Evolutionary conservation across 2,329 filamentous ascomycete species (phyloP).

Genomic region (Beauveria medogensis): DNA sequence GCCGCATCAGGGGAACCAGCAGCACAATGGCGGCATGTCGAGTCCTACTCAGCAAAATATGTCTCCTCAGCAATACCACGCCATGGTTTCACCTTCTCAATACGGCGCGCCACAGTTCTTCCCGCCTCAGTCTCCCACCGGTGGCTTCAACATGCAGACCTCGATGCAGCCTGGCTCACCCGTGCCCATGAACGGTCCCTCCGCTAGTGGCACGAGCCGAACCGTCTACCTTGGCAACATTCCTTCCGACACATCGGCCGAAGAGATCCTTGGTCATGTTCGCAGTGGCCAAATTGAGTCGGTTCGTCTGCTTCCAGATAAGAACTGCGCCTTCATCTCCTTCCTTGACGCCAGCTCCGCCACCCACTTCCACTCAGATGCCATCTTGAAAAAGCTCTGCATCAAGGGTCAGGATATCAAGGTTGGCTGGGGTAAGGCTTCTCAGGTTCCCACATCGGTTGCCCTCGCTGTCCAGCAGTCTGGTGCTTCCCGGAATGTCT

Average conservation of each 20-base stretch:
- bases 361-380: conserved; percentile 98
- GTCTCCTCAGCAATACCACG: conserved; percentile 76
- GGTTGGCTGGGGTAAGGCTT: conserved; percentile 98
- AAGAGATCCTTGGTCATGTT: conserved; percentile 94
- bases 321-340: conserved; percentile 99
- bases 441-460: conserved; percentile 93
- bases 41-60: conserved; percentile 72
- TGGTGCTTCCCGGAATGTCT: conserved; percentile 92
- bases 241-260: conserved; percentile 90
- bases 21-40: conserved; percentile 53
- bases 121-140: conserved; percentile 81
- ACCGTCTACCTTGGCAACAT: conserved; percentile 98
- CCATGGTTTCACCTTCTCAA: conserved; percentile 76
- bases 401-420: conserved; percentile 99
- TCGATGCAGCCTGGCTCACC: conserved; percentile 61
- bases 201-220: conserved; percentile 84
- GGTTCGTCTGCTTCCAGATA: conserved; percentile 91
- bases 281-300: conserved; percentile 98
- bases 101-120: conserved; percentile 77
- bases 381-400: conserved; percentile 97
- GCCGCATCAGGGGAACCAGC: conserved; percentile 44
- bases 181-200: conserved; percentile 66
- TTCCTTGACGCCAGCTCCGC: conserved; percentile 97
- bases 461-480: conserved; percentile 97
- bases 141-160: conserved; percentile 54